Evolutionary conservation across 345 rosid species (phyloP), one percentile per base, ranked within the genome.

Genomic region (Acer yangbiense): DNA sequence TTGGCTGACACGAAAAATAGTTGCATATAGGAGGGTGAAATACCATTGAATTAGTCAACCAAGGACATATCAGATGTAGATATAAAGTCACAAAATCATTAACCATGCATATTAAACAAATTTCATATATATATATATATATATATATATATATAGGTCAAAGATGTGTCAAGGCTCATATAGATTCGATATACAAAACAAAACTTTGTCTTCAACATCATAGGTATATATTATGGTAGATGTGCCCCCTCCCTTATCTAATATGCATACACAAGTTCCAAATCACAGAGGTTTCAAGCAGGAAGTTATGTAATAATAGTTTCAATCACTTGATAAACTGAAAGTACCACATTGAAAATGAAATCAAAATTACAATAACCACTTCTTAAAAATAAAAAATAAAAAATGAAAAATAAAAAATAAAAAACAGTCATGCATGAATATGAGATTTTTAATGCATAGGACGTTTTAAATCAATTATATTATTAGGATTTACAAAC

Each of bases 1-100:
- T n/a, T 9, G 0, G 11, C 64, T 7, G 44, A 39, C 39, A 3
- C 7, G 3, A 43, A 21, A 60, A 61, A 27, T 39, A n/a, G 48
- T 25, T 12, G 35, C 75, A 72, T 20, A 41, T 60, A 60, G 7
- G 39, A 71, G 39, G 62, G 39, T 60, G n/a, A 58, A 13, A 73
- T 14, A 21, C 13, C 29, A 27, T 27, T 27, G 29, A 27, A 27
- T 27, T 55, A 9, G 21, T 50, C 7, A 50, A 70, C 14, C 16
- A 27, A 65, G 1, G 13, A 60, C 48, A 58, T 35, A 58, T 72
- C 32, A 17, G 27, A 41, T 58, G 12, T 7, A 57, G 18, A 60
- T 73, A 39, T 20, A 41, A 73, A 20, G 44, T 60, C 67, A 72
- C n/a, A 35, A 41, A 39, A 7, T 21, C 29, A 21, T 5, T 8